phyloP scores from a whole-genome alignment of 1,284 basidiomycete genomes.

The Melampsora americana region DNA sequence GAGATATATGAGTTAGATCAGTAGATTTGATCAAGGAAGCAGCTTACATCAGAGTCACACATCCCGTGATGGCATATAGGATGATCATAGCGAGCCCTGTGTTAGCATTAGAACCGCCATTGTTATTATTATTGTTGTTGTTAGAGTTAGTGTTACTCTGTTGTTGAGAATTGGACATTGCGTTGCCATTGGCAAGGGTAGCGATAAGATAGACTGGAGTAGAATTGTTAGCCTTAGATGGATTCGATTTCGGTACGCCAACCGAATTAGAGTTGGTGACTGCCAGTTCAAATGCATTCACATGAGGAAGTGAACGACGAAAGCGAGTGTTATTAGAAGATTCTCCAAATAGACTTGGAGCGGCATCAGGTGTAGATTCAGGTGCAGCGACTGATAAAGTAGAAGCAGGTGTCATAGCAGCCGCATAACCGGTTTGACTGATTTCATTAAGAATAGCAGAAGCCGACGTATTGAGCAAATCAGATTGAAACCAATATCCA shows the following conservation, averaged over 20 bases:
- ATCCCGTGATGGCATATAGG: slow-evolving; percentile 62
- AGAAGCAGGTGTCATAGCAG: background rate
- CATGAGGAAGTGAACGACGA: background rate
- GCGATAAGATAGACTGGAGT: slow-evolving; percentile 46
- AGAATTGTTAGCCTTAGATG: slow-evolving; percentile 6
- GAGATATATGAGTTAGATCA: background rate
- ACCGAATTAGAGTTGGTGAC: slow-evolving; percentile 17
- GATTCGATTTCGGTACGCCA: slow-evolving; percentile 12
- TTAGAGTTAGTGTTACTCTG: slow-evolving; percentile 13
- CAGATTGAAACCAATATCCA: slow-evolving; percentile 44
- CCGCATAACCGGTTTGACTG: slow-evolving; percentile 22
- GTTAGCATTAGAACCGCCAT: slow-evolving; percentile 58
- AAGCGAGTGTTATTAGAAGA: background rate
- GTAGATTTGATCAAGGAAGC: slow-evolving; percentile 74
- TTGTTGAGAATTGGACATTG: slow-evolving; percentile 16
- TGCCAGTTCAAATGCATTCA: slow-evolving; percentile 11
- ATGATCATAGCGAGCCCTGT: slow-evolving; percentile 72
- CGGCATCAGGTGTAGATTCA: background rate
- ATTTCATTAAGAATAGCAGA: slow-evolving; percentile 34
- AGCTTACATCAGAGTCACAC: slow-evolving; percentile 73
- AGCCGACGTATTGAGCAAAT: slow-evolving; percentile 28
- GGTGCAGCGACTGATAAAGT: slow-evolving; percentile 19
- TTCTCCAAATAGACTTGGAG: slow-evolving; percentile 7
- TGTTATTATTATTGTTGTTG: background rate
- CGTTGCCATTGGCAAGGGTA: slow-evolving; percentile 45